Evolutionary conservation across 371 early-diverging fungal species (phyloP), one percentile per base, ranked within the genome.

Genomic region (Phascolomyces articulosus): DNA sequence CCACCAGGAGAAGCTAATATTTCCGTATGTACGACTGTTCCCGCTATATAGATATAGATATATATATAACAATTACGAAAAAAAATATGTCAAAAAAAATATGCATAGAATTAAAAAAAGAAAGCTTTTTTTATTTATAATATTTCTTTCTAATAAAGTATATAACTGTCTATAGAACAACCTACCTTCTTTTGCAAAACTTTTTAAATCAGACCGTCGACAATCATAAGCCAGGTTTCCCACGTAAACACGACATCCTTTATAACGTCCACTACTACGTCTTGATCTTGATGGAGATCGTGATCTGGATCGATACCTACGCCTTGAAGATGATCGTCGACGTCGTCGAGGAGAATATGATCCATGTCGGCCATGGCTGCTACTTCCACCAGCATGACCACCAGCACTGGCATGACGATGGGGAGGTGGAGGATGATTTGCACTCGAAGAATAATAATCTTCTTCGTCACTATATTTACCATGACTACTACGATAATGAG

Each of bases 141-240:
- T n/a, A n/a, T n/a, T n/a, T n/a, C n/a, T n/a, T n/a, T n/a, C n/a
- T n/a, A n/a, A n/a, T n/a, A n/a, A n/a, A n/a, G n/a, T n/a, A n/a
- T n/a, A n/a, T n/a, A n/a, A n/a, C n/a, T n/a, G n/a, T n/a, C n/a
- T n/a, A n/a, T n/a, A n/a, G n/a, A n/a, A n/a, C n/a, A n/a, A n/a
- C n/a, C n/a, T 75, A 91, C 93, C 89, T 80, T 91, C 85, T 58
- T 89, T 80, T 90, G 93, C 92, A 73, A 88, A 92, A 61, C 93
- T 91, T 69, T 90, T 90, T 61, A 95, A 75, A 62, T 88, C 79
- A 24, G 70, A 76, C 79, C 87, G 83, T 53, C 75, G 74, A 40
- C 83, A 83, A 62, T 88, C 90, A 68, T 85, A 89, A 1, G 89
- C 62, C 41, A 89, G 68, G 68, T 89, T 90, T 21, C 91, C 86